Base-by-base conservation (phyloP, 2,329 filamentous ascomycete species). In the Talaromyces sp. region DNA sequence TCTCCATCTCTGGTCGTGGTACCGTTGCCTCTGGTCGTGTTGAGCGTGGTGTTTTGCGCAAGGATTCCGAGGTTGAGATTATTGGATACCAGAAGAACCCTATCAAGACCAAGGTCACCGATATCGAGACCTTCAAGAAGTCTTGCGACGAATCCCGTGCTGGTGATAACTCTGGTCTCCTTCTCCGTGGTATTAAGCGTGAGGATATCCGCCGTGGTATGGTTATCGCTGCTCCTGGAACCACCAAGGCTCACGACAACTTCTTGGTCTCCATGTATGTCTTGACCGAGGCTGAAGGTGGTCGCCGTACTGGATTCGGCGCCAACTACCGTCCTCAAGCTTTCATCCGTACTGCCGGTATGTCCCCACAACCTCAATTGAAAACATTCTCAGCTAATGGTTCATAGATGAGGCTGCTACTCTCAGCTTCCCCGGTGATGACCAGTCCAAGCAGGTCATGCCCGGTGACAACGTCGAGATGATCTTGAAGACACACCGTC, bases 121-220 rank as follows among this genome's bases (percentile, higher is more conserved):
- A 99, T 77, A 98, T 99, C 72, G 95, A 99, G 85, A 99, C 94
- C 70, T 99, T 99, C 87, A 97, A 98, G 87, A 99, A 99, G 88
- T 96, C 93, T 59, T 98, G 95, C 81, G 93, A 97, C 66, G 92
- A 97, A 82, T 96, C 94, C 66, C 88, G 91, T 74, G 95, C 95
- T 68, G 95, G 95, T 80, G 95, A 99, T 82, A 99, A 98, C 88
- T 97, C 95, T 31, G 95, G 95, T 76, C 90, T 99, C 43, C 88
- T 99, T 63, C 90, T 99, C 80, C 92, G 95, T 82, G 94, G 95
- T 85, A 82, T 99, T 76, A 93, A 93, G 82, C 93, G 95, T 76
- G 95, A 99, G 83, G 96, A 99, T 74, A 86, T 99, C 75, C 86
- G 84, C 74, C 92, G 95, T 79, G 95, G 95, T 77, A 98, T 99